A percentile compares a stretch with the other conserved stretches of the same genome.
phyloP scores from a whole-genome alignment of 2,329 filamentous ascomycete genomes.

The Capronia coronata region DNA sequence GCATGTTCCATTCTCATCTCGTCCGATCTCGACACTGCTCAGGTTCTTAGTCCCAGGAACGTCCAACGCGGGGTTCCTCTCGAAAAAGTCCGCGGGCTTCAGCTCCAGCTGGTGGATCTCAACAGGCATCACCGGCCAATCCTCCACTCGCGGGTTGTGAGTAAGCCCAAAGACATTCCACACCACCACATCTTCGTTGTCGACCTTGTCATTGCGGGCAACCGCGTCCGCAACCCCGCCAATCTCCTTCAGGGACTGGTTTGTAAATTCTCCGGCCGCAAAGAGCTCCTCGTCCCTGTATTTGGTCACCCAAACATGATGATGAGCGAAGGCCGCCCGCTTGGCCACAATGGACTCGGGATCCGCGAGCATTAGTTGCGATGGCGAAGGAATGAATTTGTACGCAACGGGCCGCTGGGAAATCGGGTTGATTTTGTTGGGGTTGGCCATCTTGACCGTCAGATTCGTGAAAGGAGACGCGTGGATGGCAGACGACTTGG shows the following conservation, averaged over 20 bases:
- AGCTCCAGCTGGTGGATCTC: conserved; percentile 45
- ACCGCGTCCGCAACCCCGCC: conserved; percentile 42
- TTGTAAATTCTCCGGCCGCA: conserved; percentile 45
- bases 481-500: conserved; percentile 45
- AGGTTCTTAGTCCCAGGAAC: conserved; percentile 40
- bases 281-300: conserved; percentile 46
- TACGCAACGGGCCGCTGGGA: conserved; percentile 42
- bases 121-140: conserved; percentile 46
- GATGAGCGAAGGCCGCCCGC: conserved; percentile 44
- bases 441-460: conserved; percentile 46
- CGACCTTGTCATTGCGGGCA: conserved; percentile 38
- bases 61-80: conserved; percentile 47
- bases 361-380: conserved; percentile 45
- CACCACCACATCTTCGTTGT: conserved; percentile 43
- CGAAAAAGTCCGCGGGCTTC: conserved; percentile 49
- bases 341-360: conserved; percentile 39
- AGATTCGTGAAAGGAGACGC: conserved; percentile 45
- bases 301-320: conserved; percentile 48
- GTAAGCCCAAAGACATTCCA: conserved; percentile 48
- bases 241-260: conserved; percentile 40
- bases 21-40: conserved; percentile 27
- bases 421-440: conserved; percentile 38
- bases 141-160: conserved; percentile 46
- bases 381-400: conserved; percentile 43
- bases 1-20: conserved; percentile 13